Base-by-base conservation (phyloP, 176 grass and related monocot genomes). In the Oryza officinalis region DNA sequence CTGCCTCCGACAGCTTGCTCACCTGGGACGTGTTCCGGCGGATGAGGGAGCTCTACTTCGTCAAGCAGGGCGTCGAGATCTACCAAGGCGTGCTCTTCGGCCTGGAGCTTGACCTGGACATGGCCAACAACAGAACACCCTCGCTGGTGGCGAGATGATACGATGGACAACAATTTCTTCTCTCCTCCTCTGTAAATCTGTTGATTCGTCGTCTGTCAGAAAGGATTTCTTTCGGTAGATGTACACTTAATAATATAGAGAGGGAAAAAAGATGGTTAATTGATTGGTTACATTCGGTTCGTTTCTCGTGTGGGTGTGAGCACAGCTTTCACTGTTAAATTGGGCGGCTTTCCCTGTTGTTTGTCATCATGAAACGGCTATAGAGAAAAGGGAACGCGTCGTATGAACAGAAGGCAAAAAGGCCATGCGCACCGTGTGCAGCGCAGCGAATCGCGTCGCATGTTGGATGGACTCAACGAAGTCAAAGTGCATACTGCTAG, bases 1-100 rank as follows among this genome's bases (percentile, higher is more conserved):
- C 96, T 0, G 96, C 86, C 0, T 99, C 96, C 0, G 96, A 99
- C 77, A 92, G 91, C 81, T 47, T 94, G 43, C 89, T 99, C 6
- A 99, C 96, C 0, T 99, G 93, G 91, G 89, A 89, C 71, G 86
- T 84, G 0, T 99, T 96, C 82, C 13, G 88, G 2, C 70, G 79
- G 63, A 72, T 99, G 80, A 88, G 60, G 26, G 44, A 89, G 18
- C 33, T 87, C 15, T 96, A 87, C 86, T 99, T 99, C 64, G 25
- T 57, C 27, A 74, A 74, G 30, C 63, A 76, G 14, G 69, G 74
- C 15, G 75, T 82, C 0, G 18, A 90, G 54, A 20, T 26, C 10
- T 87, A 75, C 43, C 80, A 84, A 8, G 96, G 91, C 1, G 87
- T 91, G 12, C 77, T 97, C 65, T 88, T 71, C 28, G 86, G 92